Evolutionary conservation across 768 basidiomycete species (phyloP).

Genomic region (Russula sp.): DNA sequence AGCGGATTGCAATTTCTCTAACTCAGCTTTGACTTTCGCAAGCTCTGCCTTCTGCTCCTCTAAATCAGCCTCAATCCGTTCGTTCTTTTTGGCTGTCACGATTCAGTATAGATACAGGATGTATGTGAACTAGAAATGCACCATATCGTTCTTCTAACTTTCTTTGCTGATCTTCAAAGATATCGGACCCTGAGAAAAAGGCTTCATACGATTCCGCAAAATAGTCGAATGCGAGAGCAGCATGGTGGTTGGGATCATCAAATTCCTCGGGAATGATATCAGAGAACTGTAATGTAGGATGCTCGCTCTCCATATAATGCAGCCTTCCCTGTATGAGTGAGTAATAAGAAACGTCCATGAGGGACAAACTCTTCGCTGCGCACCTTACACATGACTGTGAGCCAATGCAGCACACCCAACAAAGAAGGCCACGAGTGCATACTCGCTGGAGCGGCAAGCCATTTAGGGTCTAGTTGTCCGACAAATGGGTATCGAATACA

Average conservation of each 20-base stretch:
- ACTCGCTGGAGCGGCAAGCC: slow-evolving; percentile 81
- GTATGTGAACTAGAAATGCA: slow-evolving; percentile 31
- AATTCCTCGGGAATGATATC: slow-evolving; percentile 66
- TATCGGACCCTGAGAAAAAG: slow-evolving; percentile 63
- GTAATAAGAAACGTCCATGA: slow-evolving; percentile 1
- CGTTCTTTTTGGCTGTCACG: slow-evolving; percentile 59
- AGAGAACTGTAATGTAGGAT: slow-evolving; percentile 62
- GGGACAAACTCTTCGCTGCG: slow-evolving; percentile 22
- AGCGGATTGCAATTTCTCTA: slow-evolving; percentile 54
- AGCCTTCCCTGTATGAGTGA: slow-evolving; percentile 28
- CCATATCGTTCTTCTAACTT: slow-evolving; percentile 73
- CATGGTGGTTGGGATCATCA: slow-evolving; percentile 65
- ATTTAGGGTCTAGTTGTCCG: slow-evolving; percentile 74
- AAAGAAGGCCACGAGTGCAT: slow-evolving; percentile 91
- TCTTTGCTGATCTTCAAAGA: slow-evolving; percentile 64
- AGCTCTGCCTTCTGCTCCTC: slow-evolving; percentile 50
- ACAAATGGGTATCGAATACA: slow-evolving; percentile 78
- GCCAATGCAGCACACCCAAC: slow-evolving; percentile 88
- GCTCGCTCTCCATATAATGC: slow-evolving; percentile 52
- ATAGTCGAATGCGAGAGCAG: slow-evolving; percentile 73
- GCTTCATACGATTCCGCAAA: slow-evolving; percentile 58
- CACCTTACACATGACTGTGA: slow-evolving; percentile 82
- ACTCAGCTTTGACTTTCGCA: slow-evolving; percentile 44
- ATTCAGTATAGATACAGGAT: neutral
- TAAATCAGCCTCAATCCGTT: slow-evolving; percentile 56